phyloP scores from a whole-genome alignment of 1,284 basidiomycete species.

The Dichomitus squalens region DNA sequence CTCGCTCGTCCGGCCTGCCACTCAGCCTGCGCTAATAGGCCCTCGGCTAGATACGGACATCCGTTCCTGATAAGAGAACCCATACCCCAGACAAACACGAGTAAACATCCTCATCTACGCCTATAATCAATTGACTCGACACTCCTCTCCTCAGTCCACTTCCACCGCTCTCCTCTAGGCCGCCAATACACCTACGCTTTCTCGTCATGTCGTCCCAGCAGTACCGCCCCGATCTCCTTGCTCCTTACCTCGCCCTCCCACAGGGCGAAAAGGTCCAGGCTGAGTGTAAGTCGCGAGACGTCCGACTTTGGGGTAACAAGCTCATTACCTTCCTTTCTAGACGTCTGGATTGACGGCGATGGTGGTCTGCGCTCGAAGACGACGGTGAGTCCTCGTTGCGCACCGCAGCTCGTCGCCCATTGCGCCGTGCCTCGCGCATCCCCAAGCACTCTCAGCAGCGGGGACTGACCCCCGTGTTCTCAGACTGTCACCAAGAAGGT shows the following conservation, averaged over 20 bases:
- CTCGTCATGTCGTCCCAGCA: slow-evolving; percentile 32
- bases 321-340: slow-evolving; percentile 45
- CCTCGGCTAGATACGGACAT: slow-evolving; percentile 15
- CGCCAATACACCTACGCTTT: slow-evolving; percentile 2
- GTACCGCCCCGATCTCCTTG: slow-evolving; percentile 84
- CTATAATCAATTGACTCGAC: slow-evolving; percentile 20
- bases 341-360: slow-evolving; percentile 96
- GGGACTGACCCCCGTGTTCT: neutral
- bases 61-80: slow-evolving; percentile 14
- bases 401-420: neutral
- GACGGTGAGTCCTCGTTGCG: slow-evolving; percentile 53
- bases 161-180: slow-evolving; percentile 18
- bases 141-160: slow-evolving; percentile 9
- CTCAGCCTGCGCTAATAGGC: neutral
- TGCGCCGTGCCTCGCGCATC: neutral
- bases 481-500: slow-evolving; percentile 85
- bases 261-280: slow-evolving; percentile 92
- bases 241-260: slow-evolving; percentile 82
- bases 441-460: neutral
- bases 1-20: neutral
- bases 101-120: slow-evolving; percentile 16
- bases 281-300: slow-evolving; percentile 66
- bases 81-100: slow-evolving; percentile 22
- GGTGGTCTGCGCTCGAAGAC: slow-evolving; percentile 93
- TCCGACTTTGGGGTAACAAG: slow-evolving; percentile 12